Conservation (phyloP, 768 basidiomycete species). For the Cystoderma amianthinum region DNA sequence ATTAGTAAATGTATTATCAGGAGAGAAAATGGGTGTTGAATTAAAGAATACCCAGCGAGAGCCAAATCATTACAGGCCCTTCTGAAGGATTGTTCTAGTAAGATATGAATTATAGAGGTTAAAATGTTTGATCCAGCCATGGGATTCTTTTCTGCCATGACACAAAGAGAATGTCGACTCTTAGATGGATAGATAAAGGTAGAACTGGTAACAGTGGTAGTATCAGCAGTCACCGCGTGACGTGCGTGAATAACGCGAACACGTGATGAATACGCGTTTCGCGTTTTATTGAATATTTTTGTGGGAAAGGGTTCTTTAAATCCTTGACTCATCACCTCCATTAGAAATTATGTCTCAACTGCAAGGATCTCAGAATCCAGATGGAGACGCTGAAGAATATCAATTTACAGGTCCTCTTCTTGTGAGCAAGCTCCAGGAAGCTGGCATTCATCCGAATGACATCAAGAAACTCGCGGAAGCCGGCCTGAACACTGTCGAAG, state of each 20-base stretch:
- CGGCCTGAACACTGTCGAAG: conserved; percentile 90
- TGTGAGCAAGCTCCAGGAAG: conserved; percentile 79
- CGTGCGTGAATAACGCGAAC: too few relatives aligned
- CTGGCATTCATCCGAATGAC: conserved; percentile 83
- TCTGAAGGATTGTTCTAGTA: too few relatives aligned
- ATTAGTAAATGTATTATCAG: too few relatives aligned
- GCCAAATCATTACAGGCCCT: too few relatives aligned
- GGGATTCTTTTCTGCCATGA: too few relatives aligned
- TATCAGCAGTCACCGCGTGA: too few relatives aligned
- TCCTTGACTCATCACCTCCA: background rate
- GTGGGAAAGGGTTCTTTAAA: background rate
- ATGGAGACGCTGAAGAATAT: conserved; percentile 46
- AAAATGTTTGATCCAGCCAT: too few relatives aligned
- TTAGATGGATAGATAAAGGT: too few relatives aligned
- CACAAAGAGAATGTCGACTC: background rate
- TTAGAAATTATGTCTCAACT: conserved; percentile 45
- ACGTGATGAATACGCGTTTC: conserved; percentile 20
- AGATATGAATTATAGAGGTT: too few relatives aligned
- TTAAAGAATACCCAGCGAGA: too few relatives aligned
- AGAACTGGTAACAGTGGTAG: too few relatives aligned
- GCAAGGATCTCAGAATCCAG: conserved; percentile 38
- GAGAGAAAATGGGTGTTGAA: too few relatives aligned
- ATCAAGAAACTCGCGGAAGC: conserved; percentile 93
- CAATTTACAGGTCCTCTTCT: conserved; percentile 76
- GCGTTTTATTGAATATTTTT: conserved; percentile 11